Base-by-base conservation (phyloP, 2,329 filamentous ascomycete genomes). In the Epichloe bromicola region DNA sequence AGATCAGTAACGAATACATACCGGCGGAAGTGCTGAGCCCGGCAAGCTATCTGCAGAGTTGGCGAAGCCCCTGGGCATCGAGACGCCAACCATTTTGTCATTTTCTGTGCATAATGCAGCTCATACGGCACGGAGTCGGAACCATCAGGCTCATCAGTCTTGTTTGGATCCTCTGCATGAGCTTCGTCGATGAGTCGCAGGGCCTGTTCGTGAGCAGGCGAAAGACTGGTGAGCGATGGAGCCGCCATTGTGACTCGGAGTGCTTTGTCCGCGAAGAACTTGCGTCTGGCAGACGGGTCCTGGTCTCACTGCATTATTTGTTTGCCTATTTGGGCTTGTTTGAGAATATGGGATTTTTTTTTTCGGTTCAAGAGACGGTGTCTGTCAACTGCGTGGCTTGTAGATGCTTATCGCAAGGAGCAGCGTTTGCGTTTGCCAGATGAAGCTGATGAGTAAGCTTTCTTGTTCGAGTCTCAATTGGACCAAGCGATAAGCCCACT, bases 11-110 rank as follows among this genome's bases (percentile, higher is more conserved):
- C 30, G 30, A 11, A 30, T 30, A 30, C 30, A 11, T 57, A 76
- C 68, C 86, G 82, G 49, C 83, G 79, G 60, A 94, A 86, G 66
- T 95, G 88, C 65, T 94, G 88, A 11, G 87, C 88, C 57, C 87
- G 82, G 57, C 89, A 85, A 17, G 88, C 88, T 45, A 93, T 74
- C 55, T 80, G 80, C 50, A 95, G 73, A 23, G 78, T 67, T 1
- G 83, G 81, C 2, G 83, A 80, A 1, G 87, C 82, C 30, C 72
- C 58, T 0, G 86, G 80, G 8, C 69, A 67, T 55, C 82, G 79
- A 15, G 74, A 68, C 8, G 71, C 63, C 34, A 95, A 81, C 74
- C 86, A 93, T 34, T 71, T 68, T 48, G 84, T 88, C 84, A 90
- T 90, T 66, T 88, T 82, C 48, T 76, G 74, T 6, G 88, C 86